These are phyloP conservation scores for Yamadazyma scolyti DNA, from an alignment of 805 yeast species.

Conservation along the genomic window DNA sequence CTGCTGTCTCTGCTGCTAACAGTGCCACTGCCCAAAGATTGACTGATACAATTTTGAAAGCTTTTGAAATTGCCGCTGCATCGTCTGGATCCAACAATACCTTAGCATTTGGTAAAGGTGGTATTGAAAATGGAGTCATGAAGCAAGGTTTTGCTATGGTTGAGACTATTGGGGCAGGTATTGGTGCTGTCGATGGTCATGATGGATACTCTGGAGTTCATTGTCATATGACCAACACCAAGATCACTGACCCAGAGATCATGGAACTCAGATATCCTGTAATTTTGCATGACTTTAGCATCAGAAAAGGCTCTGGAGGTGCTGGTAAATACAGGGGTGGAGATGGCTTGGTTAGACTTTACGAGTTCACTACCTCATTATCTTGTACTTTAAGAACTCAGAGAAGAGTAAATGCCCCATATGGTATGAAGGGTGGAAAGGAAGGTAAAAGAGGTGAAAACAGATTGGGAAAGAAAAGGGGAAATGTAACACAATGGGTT, in stretches of 20 bases:
- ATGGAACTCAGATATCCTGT: conserved; percentile 13
- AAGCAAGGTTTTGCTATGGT: conserved; percentile 14
- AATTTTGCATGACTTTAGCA: conserved; percentile 8
- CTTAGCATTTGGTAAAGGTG: conserved; percentile 12
- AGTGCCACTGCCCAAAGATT: conserved; percentile 21
- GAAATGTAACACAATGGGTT: conserved; percentile 13
- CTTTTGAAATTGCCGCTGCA: conserved; percentile 18
- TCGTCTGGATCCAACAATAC: conserved; percentile 15
- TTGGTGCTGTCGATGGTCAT: conserved; percentile 9
- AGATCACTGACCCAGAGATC: conserved; percentile 14
- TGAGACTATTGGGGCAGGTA: conserved; percentile 11
- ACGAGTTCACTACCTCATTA: conserved; percentile 11
- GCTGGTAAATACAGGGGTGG: conserved; percentile 14
- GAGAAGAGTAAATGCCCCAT: conserved; percentile 15
- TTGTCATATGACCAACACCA: conserved; percentile 39
- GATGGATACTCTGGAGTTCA: conserved; percentile 29
- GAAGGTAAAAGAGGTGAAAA: conserved; percentile 33
- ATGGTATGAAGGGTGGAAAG: conserved; percentile 25
- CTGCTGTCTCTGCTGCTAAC: conserved; percentile 22
- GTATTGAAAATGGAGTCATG: conserved; percentile 10
- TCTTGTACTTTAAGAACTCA: conserved; percentile 13
- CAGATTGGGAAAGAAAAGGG: conserved; percentile 26
- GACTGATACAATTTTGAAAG: conserved; percentile 19
- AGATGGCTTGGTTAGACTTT: conserved; percentile 13
- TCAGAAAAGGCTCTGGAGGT: conserved; percentile 12